Evolutionary conservation across 139 green algal genomes (phyloP), one percentile per base, ranked within the genome.

Genomic region (Spirogloea muscicola): DNA sequence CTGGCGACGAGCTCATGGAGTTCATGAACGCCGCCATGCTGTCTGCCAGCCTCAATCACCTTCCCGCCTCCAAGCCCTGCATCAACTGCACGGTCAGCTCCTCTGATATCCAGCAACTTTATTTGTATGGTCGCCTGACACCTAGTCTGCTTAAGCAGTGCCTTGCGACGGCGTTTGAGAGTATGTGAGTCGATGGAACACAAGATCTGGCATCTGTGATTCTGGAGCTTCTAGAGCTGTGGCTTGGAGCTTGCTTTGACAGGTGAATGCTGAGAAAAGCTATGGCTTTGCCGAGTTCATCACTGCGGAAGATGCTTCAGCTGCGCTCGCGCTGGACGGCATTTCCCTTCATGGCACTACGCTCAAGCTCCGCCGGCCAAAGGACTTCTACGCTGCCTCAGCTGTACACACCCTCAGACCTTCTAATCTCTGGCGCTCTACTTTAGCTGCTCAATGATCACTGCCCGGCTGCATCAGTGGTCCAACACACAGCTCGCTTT

Each of bases 261-360:
- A 82, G 74, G 33, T 80, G 39, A 79, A 72, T 34, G 13, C 36
- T 18, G 74, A 82, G 18, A 82, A 82, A 49, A 68, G 66, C 2
- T 82, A 66, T 7, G 74, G 46, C 3, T 82, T 82, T 61, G 66
- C 67, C 6, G 74, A 82, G 39, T 82, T 82, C n/a, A 38, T 76
- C 46, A 80, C 51, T 10, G 51, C 52, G 0, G 74, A 82, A 49
- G 74, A 82, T 69, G 74, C 74, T 46, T 40, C 68, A 40, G 31
- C 68, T 29, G 74, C 52, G 18, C 43, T 80, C 18, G 25, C n/a
- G 29, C 58, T 82, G 13, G 74, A 82, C 38, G 74, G 74, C 34
- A 58, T 82, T 29, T 27, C 37, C 25, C 39, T 79, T 9, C 46
- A 82, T 69, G 74, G 74, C 38, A 74, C 33, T 13, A 58, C 25